phyloP scores from a whole-genome alignment of 169 alveolate species.

The Eimeria acervulina region DNA sequence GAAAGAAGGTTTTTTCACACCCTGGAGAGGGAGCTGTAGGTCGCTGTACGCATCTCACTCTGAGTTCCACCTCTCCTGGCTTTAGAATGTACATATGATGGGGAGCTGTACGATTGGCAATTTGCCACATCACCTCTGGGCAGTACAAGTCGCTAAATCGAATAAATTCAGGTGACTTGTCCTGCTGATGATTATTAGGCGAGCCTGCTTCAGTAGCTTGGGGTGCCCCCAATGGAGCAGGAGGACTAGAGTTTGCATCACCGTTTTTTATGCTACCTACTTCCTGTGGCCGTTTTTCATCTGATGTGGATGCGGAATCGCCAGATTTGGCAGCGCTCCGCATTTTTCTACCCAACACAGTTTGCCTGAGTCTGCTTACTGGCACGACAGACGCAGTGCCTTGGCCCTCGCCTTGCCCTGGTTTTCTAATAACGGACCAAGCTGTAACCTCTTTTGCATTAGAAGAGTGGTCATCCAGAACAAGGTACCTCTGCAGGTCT shows the following conservation, averaged over 20 bases:
- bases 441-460: not conserved
- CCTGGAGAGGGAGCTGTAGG: constrained; percentile 32
- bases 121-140: constrained; percentile 44
- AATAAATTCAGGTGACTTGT: not conserved
- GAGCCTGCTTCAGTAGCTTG: not conserved
- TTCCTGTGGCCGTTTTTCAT: not conserved
- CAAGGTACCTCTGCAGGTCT: not conserved
- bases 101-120: constrained; percentile 27
- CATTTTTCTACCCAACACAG: not conserved
- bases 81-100: constrained; percentile 53
- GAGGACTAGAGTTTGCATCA: not conserved
- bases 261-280: not conserved
- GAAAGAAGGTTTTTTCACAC: constrained; percentile 8
- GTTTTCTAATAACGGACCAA: not conserved
- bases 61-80: constrained; percentile 60
- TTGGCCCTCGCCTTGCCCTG: constrained; percentile 22
- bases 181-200: not conserved
- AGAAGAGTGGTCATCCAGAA: not conserved
- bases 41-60: constrained; percentile 71
- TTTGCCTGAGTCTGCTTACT: constrained; percentile 10
- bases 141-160: constrained; percentile 65
- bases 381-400: constrained; percentile 33
- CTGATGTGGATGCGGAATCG: not conserved
- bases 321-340: not conserved
- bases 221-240: not conserved